A percentile compares a stretch with the other conserved stretches of the same genome.
Evolutionary conservation across 2,329 filamentous ascomycete genomes (phyloP).

Genomic region (Pestalotiopsis sp.): DNA sequence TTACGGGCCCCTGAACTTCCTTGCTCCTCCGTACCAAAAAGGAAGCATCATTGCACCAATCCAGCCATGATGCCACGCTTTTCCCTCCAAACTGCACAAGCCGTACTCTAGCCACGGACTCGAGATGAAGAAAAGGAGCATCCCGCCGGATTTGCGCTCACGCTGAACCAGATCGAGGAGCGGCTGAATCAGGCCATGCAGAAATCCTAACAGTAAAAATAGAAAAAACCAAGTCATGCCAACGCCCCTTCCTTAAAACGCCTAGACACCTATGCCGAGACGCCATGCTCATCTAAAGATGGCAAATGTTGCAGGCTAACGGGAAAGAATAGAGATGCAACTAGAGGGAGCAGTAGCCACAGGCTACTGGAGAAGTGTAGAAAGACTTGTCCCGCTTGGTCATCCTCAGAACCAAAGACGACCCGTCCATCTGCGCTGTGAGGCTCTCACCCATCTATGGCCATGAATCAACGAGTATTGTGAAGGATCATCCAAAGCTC

Average conservation of each 20-base stretch:
- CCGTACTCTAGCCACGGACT: not conserved
- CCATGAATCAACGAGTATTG: conserved; percentile 27
- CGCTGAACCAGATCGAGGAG: not conserved
- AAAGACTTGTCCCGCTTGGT: conserved; percentile 8
- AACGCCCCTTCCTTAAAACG: conserved; percentile 24
- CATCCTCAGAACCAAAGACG: conserved; percentile 17
- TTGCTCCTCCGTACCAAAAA: not conserved
- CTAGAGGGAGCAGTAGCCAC: conserved; percentile 20
- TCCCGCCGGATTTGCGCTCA: not conserved
- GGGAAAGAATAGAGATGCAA: conserved; percentile 24
- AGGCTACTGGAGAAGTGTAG: conserved; percentile 19
- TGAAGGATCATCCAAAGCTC: conserved; percentile 31
- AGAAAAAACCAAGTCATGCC: conserved; percentile 18
- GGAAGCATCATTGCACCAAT: not conserved
- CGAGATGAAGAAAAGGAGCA: not conserved
- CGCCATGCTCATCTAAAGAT: conserved; percentile 21
- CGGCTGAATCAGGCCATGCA: conserved; percentile 2
- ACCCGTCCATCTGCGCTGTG: conserved; percentile 7
- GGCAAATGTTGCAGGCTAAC: conserved; percentile 17
- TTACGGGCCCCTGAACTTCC: not conserved
- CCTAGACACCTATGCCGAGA: conserved; percentile 18
- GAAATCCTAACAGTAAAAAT: conserved; percentile 10
- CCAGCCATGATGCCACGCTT: conserved; percentile 7
- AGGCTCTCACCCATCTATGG: conserved; percentile 18
- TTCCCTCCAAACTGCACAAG: not conserved